These are phyloP conservation scores for Paramecium primaurelia DNA, from an alignment of 73 alveolate species.

Conservation along the genomic window DNA sequence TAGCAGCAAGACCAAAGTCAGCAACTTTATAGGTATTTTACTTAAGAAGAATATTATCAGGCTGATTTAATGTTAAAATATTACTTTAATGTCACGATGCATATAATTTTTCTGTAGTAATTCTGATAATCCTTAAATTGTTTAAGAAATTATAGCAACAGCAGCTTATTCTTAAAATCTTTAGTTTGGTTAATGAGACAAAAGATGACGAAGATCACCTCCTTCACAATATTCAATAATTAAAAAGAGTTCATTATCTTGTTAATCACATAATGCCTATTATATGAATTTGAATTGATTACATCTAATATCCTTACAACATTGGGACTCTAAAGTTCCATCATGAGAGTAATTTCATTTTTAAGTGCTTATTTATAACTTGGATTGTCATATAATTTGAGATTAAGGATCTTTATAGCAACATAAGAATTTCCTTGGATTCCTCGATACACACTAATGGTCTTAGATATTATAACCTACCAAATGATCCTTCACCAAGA, in stretches of 20 bases:
- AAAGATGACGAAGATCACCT: conserved; percentile 2
- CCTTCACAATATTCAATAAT: conserved; percentile 27
- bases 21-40: neutral
- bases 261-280: neutral
- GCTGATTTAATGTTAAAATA: neutral
- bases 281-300: too few relatives aligned
- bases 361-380: neutral
- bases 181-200: neutral
- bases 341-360: conserved; percentile 14
- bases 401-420: neutral
- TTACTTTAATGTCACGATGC: conserved; percentile 38
- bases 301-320: neutral
- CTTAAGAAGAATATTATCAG: conserved; percentile 11
- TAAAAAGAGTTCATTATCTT: neutral
- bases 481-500: neutral
- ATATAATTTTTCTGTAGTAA: neutral
- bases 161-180: neutral
- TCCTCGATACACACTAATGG: conserved; percentile 3
- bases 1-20: conserved; percentile 22
- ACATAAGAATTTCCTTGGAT: neutral
- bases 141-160: neutral
- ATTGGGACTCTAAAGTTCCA: neutral
- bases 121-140: neutral
- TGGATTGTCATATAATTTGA: neutral
- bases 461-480: neutral